These are phyloP conservation scores for Polytrichum formosum DNA, from an alignment of 225 moss, liverwort and hornwort genomes.

Conservation along the genomic window DNA sequence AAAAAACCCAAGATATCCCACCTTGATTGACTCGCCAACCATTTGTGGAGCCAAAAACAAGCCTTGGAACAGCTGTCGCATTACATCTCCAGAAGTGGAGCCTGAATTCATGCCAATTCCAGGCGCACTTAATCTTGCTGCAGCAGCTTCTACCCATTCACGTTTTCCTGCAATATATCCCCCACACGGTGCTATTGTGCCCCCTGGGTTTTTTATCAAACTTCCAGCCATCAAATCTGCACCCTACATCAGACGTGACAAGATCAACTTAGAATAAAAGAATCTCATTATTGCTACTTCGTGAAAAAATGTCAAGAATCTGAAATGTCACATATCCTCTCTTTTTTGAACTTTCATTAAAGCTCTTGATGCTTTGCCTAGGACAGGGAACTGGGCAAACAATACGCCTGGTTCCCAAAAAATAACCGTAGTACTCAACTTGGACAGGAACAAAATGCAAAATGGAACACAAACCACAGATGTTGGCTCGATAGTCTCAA, in stretches of 20 bases:
- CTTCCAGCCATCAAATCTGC: conserved; percentile 95
- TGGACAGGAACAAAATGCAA: not conserved
- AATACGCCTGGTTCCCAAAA: not conserved
- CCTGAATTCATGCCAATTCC: conserved; percentile 87
- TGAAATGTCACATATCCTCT: no score
- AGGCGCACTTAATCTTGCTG: conserved; percentile 82
- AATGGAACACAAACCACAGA: conserved; percentile 58
- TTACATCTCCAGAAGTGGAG: conserved; percentile 77
- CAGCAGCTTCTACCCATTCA: conserved; percentile 88
- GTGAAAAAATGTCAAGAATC: not conserved
- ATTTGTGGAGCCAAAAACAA: conserved; percentile 94
- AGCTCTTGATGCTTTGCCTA: not conserved
- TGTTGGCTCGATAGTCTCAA: conserved; percentile 81
- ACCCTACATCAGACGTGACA: conserved; percentile 48
- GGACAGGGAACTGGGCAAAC: not conserved
- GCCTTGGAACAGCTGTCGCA: conserved; percentile 91
- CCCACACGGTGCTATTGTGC: conserved; percentile 90
- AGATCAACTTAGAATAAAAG: not conserved
- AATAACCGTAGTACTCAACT: not conserved
- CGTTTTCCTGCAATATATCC: conserved; percentile 86
- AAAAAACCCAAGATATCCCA: not conserved
- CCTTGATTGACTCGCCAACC: conserved; percentile 96
- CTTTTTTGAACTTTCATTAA: not conserved
- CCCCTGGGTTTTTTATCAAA: conserved; percentile 94
- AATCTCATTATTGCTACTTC: not conserved